Evolutionary conservation across 768 basidiomycete genomes (phyloP).

Genomic region (Tulasnella sp.): DNA sequence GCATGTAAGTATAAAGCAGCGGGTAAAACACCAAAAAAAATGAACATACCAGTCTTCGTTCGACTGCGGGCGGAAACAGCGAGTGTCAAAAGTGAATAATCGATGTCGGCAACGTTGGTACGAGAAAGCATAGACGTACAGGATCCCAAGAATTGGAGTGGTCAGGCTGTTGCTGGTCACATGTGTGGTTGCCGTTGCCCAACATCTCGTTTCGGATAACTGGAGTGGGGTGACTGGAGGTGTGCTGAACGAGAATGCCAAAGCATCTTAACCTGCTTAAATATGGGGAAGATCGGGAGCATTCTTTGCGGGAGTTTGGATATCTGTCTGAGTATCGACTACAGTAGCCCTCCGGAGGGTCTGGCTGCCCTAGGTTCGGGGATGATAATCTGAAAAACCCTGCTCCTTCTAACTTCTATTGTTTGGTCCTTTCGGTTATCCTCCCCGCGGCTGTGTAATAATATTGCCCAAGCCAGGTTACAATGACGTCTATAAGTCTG

Average conservation of each 20-base stretch:
- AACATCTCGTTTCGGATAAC: neutral
- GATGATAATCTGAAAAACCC: neutral
- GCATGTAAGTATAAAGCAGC: neutral
- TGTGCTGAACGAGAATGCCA: neutral
- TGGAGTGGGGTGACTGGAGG: neutral
- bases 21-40: neutral
- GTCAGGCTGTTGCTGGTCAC: neutral
- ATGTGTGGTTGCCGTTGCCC: neutral
- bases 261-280: neutral
- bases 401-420: neutral
- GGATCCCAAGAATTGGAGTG: neutral
- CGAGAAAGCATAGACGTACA: neutral
- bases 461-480: too few species aligned
- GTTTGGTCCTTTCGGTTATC: neutral
- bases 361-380: neutral
- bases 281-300: neutral
- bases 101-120: too few species aligned
- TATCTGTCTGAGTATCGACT: neutral
- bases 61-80: neutral
- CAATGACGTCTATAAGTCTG: too few species aligned
- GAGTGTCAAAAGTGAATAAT: neutral
- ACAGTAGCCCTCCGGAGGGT: neutral
- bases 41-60: neutral
- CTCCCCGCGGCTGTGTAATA: neutral
- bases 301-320: neutral